Evolutionary conservation across 1,284 basidiomycete genomes (phyloP), one percentile per base, ranked within the genome.

Genomic region (Tilletia caries): DNA sequence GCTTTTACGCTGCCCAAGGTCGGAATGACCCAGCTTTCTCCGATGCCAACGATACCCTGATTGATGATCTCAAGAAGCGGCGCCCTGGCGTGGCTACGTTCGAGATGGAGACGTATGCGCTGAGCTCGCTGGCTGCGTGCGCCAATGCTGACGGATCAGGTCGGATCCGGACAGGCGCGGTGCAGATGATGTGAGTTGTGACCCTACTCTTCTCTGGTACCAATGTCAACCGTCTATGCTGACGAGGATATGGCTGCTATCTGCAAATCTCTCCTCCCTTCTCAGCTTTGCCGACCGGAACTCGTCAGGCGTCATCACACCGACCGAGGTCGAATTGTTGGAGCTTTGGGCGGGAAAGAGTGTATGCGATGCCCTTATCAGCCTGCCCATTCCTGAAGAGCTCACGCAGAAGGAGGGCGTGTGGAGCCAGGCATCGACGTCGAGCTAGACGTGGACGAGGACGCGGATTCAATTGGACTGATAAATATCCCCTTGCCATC

Each of bases 1-100:
- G 91, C 81, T 92, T 92, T 84, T 92, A 93, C 85, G 91, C 91
- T 54, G 91, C 91, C 15, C 91, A 93, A 84, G 91, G 91, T 48
- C 86, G 91, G 68, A 88, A 88, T 73, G 91, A 91, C 1, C 54
- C 73, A 0, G 89, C 90, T 0, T 93, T 93, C 81, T 87, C 88
- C 41, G 92, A 93, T 83, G 86, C 88, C 76, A 93, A 93, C 79
- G 85, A 86, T 20, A 84, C 86, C 73, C 86, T 93, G 68, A 88
- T 92, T 67, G 86, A 88, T 48, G 84, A 86, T 48, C 81, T 92
- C 64, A 85, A 67, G 34, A 65, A 76, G 32, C 52, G 73, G 18
- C 67, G 70, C 23, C 70, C 70, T 10, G 70, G 70, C n/a, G 25
- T 67, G 88, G 89, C 75, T 89, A 92, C 82, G 86, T 91, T 29